Evolutionary conservation across 306 rosid genomes (phyloP).

Genomic region (Medicago arabica): DNA sequence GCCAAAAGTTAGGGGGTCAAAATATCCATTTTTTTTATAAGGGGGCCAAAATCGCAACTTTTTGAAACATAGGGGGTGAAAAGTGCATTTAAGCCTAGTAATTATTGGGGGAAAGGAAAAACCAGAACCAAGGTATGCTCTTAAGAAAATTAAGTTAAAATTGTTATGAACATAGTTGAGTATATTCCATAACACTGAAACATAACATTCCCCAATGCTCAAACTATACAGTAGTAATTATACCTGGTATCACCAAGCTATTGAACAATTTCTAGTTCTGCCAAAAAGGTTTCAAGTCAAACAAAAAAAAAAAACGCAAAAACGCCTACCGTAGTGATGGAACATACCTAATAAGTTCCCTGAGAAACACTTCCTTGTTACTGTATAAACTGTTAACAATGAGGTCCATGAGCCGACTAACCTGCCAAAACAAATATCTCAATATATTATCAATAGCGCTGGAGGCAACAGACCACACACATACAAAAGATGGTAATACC

Average conservation of each 20-base stretch:
- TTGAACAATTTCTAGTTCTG: conserved; percentile 8
- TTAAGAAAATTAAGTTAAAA: background rate
- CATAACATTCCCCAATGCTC: background rate
- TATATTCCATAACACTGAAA: background rate
- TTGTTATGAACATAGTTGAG: background rate
- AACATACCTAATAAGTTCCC: conserved; percentile 91
- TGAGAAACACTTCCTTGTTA: conserved; percentile 93
- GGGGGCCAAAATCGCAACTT: no score
- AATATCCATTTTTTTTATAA: no score
- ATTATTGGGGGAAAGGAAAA: background rate
- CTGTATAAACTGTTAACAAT: conserved; percentile 97
- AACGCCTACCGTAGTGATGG: background rate
- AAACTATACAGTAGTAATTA: background rate
- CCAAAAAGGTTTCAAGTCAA: background rate
- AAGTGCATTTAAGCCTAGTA: no score
- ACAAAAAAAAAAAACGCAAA: background rate
- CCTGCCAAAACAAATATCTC: conserved; percentile 54
- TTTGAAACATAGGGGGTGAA: no score
- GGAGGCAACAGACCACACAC: background rate
- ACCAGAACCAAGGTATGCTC: background rate
- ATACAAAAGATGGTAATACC: conserved; percentile 47
- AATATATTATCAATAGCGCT: background rate
- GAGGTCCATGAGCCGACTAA: conserved; percentile 98
- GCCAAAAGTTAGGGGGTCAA: no score
- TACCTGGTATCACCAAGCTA: background rate